Evolutionary conservation across 257 asterid species (phyloP).

Genomic region (Solanum sparsipilum): DNA sequence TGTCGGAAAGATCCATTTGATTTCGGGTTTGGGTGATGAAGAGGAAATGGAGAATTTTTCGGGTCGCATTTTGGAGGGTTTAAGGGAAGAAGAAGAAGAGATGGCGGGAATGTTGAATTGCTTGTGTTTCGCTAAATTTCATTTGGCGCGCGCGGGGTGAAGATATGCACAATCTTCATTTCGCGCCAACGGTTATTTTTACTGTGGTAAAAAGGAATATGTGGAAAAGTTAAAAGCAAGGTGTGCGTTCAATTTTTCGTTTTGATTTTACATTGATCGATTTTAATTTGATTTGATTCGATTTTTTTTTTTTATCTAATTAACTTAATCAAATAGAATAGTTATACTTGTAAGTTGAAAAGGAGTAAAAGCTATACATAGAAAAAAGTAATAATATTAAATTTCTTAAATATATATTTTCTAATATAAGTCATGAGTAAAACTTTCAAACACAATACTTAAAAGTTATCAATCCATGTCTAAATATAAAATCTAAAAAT

Average conservation of each 20-base stretch:
- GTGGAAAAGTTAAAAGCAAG: background rate
- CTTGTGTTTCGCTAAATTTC: background rate
- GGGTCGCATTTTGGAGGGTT: background rate
- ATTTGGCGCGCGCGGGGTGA: conserved; percentile 33
- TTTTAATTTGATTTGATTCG: accelerated
- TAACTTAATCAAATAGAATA: no score
- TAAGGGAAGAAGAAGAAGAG: background rate
- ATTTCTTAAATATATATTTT: background rate
- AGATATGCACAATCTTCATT: background rate
- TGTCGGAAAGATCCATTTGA: conserved; percentile 55
- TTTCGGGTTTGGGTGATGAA: background rate
- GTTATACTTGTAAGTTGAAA: background rate
- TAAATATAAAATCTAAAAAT: no score
- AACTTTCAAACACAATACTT: no score
- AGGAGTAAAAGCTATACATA: background rate
- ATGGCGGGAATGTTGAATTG: conserved; percentile 39
- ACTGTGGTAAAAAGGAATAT: background rate
- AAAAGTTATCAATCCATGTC: background rate
- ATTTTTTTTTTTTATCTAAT: accelerated
- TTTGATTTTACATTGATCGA: background rate
- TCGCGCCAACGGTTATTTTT: background rate
- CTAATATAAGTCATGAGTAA: no score
- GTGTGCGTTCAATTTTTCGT: background rate
- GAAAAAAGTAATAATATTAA: background rate
- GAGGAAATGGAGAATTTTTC: background rate